Conservation (phyloP, 306 rosid species). For the Acacia acuminata region DNA sequence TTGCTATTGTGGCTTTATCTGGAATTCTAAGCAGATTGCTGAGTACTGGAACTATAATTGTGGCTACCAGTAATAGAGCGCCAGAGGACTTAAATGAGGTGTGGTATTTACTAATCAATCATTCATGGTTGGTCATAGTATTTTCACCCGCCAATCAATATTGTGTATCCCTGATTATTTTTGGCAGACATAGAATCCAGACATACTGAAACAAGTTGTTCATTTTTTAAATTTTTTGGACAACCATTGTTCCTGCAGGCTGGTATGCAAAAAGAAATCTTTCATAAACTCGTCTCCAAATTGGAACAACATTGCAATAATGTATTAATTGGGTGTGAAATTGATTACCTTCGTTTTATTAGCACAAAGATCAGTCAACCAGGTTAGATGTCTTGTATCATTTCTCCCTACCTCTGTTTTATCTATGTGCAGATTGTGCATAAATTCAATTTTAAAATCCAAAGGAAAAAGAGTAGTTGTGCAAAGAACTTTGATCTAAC, state of each 20-base stretch:
- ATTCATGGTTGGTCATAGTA: neutral
- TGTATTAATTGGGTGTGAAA: slow-evolving; percentile 77
- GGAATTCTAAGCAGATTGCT: slow-evolving; percentile 96
- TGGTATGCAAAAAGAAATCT: slow-evolving; percentile 83
- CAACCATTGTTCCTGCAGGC: slow-evolving; percentile 53
- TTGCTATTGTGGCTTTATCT: slow-evolving; percentile 99
- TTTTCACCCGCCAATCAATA: slow-evolving; percentile 6
- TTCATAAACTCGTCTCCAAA: slow-evolving; percentile 67
- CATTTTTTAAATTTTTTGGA: neutral
- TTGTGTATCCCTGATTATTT: slow-evolving; percentile 11
- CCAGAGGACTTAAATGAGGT: slow-evolving; percentile 93
- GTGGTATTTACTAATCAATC: slow-evolving; percentile 17
- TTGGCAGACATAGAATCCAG: slow-evolving; percentile 17
- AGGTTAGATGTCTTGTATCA: slow-evolving; percentile 49
- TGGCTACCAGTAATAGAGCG: slow-evolving; percentile 96
- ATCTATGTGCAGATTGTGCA: slow-evolving; percentile 5
- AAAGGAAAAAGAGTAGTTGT: neutral
- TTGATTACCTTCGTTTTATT: slow-evolving; percentile 91
- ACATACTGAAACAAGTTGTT: slow-evolving; percentile 19
- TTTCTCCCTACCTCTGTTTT: slow-evolving; percentile 23
- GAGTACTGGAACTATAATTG: slow-evolving; percentile 85
- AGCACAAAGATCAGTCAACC: slow-evolving; percentile 62
- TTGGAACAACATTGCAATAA: slow-evolving; percentile 75
- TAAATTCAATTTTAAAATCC: neutral
- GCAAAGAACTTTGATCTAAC: neutral